These are phyloP conservation scores for Aspergillus terreus DNA, from an alignment of 2,329 filamentous ascomycete species.

Conservation along the genomic window DNA sequence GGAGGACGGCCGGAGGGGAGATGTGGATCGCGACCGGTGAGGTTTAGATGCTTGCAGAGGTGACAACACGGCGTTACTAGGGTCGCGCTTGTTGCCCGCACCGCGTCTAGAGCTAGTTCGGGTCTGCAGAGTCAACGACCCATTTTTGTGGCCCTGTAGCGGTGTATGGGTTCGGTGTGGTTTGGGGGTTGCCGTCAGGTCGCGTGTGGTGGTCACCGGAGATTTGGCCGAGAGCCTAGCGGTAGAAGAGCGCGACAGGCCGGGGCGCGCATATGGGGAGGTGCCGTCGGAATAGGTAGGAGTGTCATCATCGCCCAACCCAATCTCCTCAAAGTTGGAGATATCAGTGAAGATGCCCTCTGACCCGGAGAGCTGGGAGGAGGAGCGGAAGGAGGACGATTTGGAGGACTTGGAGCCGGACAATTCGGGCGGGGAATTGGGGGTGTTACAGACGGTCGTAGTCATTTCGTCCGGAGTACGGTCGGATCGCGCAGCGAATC, in stretches of 20 bases:
- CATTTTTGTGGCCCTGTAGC: constrained; percentile 24
- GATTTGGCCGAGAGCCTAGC: constrained; percentile 25
- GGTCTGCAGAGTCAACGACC: constrained; percentile 22
- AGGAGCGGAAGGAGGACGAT: constrained; percentile 81
- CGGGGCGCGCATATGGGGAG: constrained; percentile 26
- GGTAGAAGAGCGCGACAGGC: constrained; percentile 23
- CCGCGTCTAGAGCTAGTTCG: constrained; percentile 22
- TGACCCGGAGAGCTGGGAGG: constrained; percentile 65
- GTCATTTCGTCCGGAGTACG: constrained; percentile 30
- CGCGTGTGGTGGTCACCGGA: constrained; percentile 28
- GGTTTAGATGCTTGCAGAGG: constrained; percentile 25
- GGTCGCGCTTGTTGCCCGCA: constrained; percentile 22
- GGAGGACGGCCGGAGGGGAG: constrained; percentile 24
- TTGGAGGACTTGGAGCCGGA: constrained; percentile 85
- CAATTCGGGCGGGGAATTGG: constrained; percentile 72
- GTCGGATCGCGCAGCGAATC: constrained; percentile 2
- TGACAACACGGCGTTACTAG: constrained; percentile 19
- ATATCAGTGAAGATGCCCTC: constrained; percentile 67
- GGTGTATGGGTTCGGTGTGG: constrained; percentile 21
- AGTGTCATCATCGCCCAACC: constrained; percentile 67
- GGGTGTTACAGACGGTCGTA: constrained; percentile 46
- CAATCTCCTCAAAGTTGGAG: constrained; percentile 90
- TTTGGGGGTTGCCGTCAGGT: constrained; percentile 30
- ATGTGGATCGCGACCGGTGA: constrained; percentile 30
- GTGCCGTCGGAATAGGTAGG: constrained; percentile 28